Evolutionary conservation across 1,284 basidiomycete genomes (phyloP).

Genomic region (Flammula alnicola): DNA sequence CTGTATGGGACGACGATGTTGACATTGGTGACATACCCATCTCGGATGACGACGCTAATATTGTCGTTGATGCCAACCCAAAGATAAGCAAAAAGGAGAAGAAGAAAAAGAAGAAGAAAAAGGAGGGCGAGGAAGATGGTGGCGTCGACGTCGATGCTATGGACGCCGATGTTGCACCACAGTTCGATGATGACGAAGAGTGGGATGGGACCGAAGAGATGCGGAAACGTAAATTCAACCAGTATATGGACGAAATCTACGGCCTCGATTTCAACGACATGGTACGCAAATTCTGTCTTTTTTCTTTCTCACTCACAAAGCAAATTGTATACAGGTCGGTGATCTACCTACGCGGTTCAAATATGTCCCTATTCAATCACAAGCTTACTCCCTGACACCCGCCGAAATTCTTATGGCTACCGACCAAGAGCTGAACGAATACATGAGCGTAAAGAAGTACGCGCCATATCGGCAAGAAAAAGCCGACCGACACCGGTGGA

Average conservation of each 20-base stretch:
- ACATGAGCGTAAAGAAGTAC: slow-evolving; percentile 87
- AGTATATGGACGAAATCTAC: slow-evolving; percentile 92
- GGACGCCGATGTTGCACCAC: slow-evolving; percentile 64
- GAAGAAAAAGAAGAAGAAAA: slow-evolving; percentile 55
- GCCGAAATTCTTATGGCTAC: slow-evolving; percentile 92
- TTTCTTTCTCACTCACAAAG: slow-evolving; percentile 13
- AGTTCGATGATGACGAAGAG: slow-evolving; percentile 64
- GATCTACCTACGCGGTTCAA: slow-evolving; percentile 94
- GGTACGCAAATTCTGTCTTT: slow-evolving; percentile 50
- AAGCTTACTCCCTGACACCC: slow-evolving; percentile 78
- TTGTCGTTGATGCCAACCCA: slow-evolving; percentile 38
- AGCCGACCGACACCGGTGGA: slow-evolving; percentile 53
- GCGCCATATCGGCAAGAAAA: slow-evolving; percentile 82
- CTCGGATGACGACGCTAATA: slow-evolving; percentile 41
- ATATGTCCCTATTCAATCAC: slow-evolving; percentile 77
- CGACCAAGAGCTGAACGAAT: slow-evolving; percentile 92
- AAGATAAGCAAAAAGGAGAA: slow-evolving; percentile 47
- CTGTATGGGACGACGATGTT: slow-evolving; percentile 89
- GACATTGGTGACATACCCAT: slow-evolving; percentile 74
- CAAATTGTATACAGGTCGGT: slow-evolving; percentile 64
- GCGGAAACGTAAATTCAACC: slow-evolving; percentile 78
- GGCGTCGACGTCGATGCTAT: slow-evolving; percentile 73
- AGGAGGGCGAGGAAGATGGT: slow-evolving; percentile 56
- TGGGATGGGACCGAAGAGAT: slow-evolving; percentile 90
- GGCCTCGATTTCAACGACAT: slow-evolving; percentile 95